Conservation (phyloP, 495 filamentous ascomycete species). For the Geopyxis carbonaria region DNA sequence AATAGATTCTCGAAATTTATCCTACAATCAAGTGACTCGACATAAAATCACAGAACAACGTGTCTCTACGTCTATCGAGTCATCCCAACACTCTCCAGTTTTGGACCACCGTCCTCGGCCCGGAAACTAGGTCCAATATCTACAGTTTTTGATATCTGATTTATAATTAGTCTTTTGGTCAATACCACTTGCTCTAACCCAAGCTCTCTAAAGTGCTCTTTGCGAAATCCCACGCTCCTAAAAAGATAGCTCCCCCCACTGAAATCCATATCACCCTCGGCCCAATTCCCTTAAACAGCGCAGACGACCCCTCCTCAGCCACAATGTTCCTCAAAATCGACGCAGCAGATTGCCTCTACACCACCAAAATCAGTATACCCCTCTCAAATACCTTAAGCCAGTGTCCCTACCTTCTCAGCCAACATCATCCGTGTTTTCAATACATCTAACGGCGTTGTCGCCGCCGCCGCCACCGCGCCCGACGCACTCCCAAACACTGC, state of each 20-base stretch:
- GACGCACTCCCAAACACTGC: conserved; percentile 70
- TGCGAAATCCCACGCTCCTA: conserved; percentile 90
- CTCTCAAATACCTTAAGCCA: not conserved
- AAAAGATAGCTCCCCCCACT: conserved; percentile 79
- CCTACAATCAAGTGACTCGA: too few relatives aligned
- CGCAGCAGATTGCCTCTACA: conserved; percentile 19
- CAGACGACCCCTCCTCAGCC: conserved; percentile 49
- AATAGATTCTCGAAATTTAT: too few relatives aligned
- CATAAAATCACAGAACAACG: too few relatives aligned
- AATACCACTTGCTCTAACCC: not conserved
- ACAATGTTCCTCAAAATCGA: conserved; percentile 48
- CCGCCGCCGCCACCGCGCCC: conserved; percentile 68
- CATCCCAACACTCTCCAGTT: too few relatives aligned
- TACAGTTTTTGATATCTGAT: too few relatives aligned
- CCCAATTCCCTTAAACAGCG: conserved; percentile 77
- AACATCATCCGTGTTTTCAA: conserved; percentile 96
- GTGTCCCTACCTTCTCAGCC: conserved; percentile 31
- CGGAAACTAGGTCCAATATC: too few relatives aligned
- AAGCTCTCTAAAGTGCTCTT: conserved; percentile 46
- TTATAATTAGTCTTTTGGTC: not conserved
- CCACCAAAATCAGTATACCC: too few relatives aligned
- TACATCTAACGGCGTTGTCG: conserved; percentile 90
- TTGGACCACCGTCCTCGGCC: too few relatives aligned
- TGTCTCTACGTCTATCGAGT: too few relatives aligned
- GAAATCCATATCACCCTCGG: conserved; percentile 89